phyloP scores from a whole-genome alignment of 768 basidiomycete species.

The Galerina sulciceps region DNA sequence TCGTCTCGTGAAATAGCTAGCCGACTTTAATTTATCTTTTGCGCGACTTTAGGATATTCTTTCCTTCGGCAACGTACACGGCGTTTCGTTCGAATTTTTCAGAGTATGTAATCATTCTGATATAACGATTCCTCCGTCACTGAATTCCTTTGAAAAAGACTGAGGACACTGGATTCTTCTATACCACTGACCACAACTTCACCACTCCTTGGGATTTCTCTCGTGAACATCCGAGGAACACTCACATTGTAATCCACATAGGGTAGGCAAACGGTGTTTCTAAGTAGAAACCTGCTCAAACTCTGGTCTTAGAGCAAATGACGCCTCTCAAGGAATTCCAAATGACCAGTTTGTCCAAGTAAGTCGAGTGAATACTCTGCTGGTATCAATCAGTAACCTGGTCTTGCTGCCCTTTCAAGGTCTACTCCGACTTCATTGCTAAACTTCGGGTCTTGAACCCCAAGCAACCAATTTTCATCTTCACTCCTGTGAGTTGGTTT shows the following conservation, averaged over 20 bases:
- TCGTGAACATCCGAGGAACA: slow-evolving; percentile 48
- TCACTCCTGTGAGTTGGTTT: slow-evolving; percentile 49
- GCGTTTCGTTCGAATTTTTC: slow-evolving; percentile 56
- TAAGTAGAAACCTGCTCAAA: neutral
- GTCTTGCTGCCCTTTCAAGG: slow-evolving; percentile 29
- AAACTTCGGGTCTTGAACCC: slow-evolving; percentile 48
- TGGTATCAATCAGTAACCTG: too few species aligned
- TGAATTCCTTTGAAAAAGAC: slow-evolving; percentile 36
- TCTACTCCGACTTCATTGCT: slow-evolving; percentile 49
- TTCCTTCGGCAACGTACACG: slow-evolving; percentile 58
- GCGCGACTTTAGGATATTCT: slow-evolving; percentile 43
- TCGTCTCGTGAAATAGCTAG: neutral
- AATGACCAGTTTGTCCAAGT: slow-evolving; percentile 47
- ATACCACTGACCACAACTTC: slow-evolving; percentile 59
- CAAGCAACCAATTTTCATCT: slow-evolving; percentile 52
- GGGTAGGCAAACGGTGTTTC: slow-evolving; percentile 36
- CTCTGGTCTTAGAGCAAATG: slow-evolving; percentile 47
- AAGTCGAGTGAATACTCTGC: neutral
- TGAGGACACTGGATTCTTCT: slow-evolving; percentile 59
- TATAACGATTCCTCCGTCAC: neutral
- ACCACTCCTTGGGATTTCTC: slow-evolving; percentile 63
- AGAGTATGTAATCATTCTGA: slow-evolving; percentile 28
- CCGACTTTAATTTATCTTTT: neutral
- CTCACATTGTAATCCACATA: slow-evolving; percentile 61
- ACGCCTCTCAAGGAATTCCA: slow-evolving; percentile 55